phyloP scores from a whole-genome alignment of 371 early-diverging fungal genomes.

The Mucor indicus region DNA sequence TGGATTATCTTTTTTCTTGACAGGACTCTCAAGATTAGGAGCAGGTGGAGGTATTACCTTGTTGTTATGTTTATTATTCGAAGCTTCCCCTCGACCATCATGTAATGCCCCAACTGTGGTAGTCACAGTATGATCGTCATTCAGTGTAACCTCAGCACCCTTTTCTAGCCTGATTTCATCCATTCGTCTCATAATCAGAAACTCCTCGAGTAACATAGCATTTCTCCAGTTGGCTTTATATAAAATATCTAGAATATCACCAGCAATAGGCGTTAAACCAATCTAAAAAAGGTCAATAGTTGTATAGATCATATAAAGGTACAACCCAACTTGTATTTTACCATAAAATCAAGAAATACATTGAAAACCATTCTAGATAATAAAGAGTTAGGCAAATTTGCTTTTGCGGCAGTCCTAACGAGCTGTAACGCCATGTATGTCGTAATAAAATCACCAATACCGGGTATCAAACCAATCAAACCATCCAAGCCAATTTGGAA shows the following conservation, averaged over 20 bases:
- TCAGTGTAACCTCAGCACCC: slow-evolving; percentile 3
- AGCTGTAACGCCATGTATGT: slow-evolving; percentile 32
- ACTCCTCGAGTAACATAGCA: slow-evolving; percentile 43
- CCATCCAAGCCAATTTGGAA: slow-evolving; percentile 45
- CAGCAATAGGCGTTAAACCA: slow-evolving; percentile 47
- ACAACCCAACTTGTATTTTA: slow-evolving; percentile 8
- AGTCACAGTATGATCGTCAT: slow-evolving; percentile 1
- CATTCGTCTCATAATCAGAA: slow-evolving; percentile 31
- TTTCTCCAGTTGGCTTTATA: slow-evolving; percentile 51
- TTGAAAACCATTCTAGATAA: slow-evolving; percentile 43
- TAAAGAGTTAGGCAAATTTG: slow-evolving; percentile 36
- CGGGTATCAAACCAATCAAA: slow-evolving; percentile 47
- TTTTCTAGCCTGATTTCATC: slow-evolving; percentile 37
- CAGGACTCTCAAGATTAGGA: too few relatives aligned
- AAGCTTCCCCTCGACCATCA: neutral
- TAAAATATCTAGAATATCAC: slow-evolving; percentile 49
- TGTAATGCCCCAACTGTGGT: neutral
- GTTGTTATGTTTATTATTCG: neutral
- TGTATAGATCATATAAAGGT: neutral
- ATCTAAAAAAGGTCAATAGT: slow-evolving; percentile 5
- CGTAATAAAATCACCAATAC: slow-evolving; percentile 44
- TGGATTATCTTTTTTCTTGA: too few relatives aligned
- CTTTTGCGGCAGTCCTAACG: slow-evolving; percentile 28
- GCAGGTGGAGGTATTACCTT: neutral
- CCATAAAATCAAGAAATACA: slow-evolving; percentile 45